Evolutionary conservation across 2,329 filamentous ascomycete species (phyloP).

Genomic region (Kalmusia sp.): DNA sequence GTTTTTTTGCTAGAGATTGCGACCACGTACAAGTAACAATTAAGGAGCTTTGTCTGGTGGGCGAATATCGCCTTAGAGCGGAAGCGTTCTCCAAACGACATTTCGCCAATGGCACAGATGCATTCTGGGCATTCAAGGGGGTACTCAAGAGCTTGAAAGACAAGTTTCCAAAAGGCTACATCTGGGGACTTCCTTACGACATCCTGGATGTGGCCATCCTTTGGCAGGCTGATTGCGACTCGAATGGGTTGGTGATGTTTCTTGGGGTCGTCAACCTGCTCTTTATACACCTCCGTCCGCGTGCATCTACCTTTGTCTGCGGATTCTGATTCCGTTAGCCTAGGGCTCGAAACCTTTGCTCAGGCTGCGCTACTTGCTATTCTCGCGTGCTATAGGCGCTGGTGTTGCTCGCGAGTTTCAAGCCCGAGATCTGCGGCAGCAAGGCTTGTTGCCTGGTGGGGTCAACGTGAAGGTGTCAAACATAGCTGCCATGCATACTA

Average conservation of each 20-base stretch:
- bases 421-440: slow-evolving; percentile 11
- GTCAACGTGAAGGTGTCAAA: not conserved
- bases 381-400: not conserved
- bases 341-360: not conserved
- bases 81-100: too few species aligned
- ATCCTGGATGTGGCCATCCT: too few species aligned
- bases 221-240: too few species aligned
- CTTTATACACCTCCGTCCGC: not conserved
- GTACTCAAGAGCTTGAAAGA: too few species aligned
- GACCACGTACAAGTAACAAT: too few species aligned
- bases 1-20: too few species aligned
- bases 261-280: not conserved
- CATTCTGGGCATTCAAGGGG: too few species aligned
- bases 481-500: not conserved
- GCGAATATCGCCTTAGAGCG: too few species aligned
- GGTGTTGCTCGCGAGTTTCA: slow-evolving; percentile 6
- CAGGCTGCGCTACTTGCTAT: not conserved
- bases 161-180: too few species aligned
- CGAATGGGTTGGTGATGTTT: slow-evolving; percentile 1
- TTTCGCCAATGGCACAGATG: too few species aligned
- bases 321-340: not conserved
- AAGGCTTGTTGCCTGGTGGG: slow-evolving; percentile 8
- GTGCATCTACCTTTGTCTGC: not conserved
- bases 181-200: too few species aligned
- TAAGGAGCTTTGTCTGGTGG: too few species aligned